These are phyloP conservation scores for Rhizopus stolonifer DNA, from an alignment of 371 early-diverging fungal genomes.

Conservation along the genomic window DNA sequence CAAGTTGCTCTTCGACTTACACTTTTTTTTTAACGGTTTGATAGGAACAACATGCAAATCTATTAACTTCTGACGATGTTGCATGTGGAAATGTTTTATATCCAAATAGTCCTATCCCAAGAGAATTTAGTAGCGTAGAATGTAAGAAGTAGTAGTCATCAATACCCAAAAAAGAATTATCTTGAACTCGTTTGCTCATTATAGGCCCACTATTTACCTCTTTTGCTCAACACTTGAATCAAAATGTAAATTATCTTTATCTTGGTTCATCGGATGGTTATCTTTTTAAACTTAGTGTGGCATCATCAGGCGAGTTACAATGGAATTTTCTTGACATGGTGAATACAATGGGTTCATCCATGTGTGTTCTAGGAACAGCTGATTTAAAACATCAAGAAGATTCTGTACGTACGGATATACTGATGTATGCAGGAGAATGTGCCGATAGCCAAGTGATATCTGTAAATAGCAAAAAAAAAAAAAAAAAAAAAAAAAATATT, in stretches of 20 bases:
- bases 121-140: conserved; percentile 17
- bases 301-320: conserved; percentile 8
- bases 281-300: conserved; percentile 22
- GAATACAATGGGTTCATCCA: conserved; percentile 30
- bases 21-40: too few relatives aligned
- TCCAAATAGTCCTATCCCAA: conserved; percentile 26
- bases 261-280: conserved; percentile 37
- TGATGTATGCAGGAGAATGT: conserved; percentile 39
- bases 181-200: not conserved
- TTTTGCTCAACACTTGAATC: conserved; percentile 10
- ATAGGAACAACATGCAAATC: conserved; percentile 23
- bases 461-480: conserved; percentile 16
- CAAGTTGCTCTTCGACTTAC: too few relatives aligned
- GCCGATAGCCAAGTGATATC: conserved; percentile 39
- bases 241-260: conserved; percentile 15
- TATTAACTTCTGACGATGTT: conserved; percentile 31
- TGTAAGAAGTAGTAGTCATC: conserved; percentile 32
- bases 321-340: conserved; percentile 20
- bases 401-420: conserved; percentile 1
- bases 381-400: conserved; percentile 1
- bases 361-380: conserved; percentile 30
- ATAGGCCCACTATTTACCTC: conserved; percentile 38
- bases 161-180: too few relatives aligned
- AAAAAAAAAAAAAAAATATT: too few relatives aligned
- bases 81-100: conserved; percentile 39